phyloP scores from a whole-genome alignment of 441 rosid species.

The Pelargonium cotyledonis region DNA sequence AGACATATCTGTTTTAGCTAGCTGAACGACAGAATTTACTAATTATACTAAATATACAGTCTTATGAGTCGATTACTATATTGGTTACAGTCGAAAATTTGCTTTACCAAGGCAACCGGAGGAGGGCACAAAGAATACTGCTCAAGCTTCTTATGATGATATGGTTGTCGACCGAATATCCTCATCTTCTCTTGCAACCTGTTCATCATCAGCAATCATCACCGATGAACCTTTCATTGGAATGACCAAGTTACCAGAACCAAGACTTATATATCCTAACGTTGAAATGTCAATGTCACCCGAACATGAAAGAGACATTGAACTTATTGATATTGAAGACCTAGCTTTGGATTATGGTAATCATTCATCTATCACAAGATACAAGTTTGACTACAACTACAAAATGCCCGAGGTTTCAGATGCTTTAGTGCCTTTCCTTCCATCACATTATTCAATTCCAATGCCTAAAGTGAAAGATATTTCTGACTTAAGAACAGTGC shows the following conservation, averaged over 20 bases:
- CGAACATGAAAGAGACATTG: constrained; percentile 27
- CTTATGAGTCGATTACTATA: background rate
- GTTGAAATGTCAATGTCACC: constrained; percentile 79
- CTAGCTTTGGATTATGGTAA: constrained; percentile 7
- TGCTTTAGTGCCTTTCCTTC: constrained; percentile 71
- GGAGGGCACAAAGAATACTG: constrained; percentile 38
- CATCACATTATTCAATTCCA: constrained; percentile 55
- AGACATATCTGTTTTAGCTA: background rate
- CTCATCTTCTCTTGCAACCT: no score
- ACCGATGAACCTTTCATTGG: no score
- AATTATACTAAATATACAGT: background rate
- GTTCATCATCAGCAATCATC: no score
- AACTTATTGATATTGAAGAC: constrained; percentile 55
- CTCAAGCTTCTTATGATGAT: constrained; percentile 29
- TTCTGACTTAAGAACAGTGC: constrained; percentile 80
- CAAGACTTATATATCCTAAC: constrained; percentile 27
- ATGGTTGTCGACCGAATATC: constrained; percentile 25
- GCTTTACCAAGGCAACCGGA: constrained; percentile 84
- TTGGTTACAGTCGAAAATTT: constrained; percentile 72
- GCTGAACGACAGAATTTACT: no score
- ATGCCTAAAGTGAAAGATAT: constrained; percentile 64
- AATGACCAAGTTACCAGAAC: background rate
- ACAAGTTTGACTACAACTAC: background rate
- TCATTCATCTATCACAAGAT: no score
- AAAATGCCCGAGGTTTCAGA: constrained; percentile 32